Conservation (phyloP, 2,329 filamentous ascomycete species). For the Tolypocladium ophioglossoides region DNA sequence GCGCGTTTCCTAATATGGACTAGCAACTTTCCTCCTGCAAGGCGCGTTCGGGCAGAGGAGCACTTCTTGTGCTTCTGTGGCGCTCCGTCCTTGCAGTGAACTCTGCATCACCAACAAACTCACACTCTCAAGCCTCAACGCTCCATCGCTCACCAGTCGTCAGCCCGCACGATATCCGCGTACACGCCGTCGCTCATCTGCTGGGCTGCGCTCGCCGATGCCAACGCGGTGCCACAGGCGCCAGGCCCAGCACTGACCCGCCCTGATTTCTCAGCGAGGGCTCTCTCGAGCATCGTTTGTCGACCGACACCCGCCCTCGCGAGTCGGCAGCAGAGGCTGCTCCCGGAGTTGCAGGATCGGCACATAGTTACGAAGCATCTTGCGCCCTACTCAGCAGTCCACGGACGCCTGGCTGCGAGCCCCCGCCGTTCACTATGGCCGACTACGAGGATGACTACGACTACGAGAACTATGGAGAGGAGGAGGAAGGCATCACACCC, state of each 20-base stretch:
- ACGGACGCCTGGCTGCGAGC: neutral
- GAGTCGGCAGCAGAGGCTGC: neutral
- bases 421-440: slow-evolving; percentile 29
- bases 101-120: neutral
- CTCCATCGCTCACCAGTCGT: neutral
- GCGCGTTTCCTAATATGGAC: neutral
- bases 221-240: slow-evolving; percentile 21
- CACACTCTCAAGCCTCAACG: neutral
- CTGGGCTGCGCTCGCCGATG: slow-evolving; percentile 17
- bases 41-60: neutral
- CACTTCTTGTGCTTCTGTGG: neutral
- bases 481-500: slow-evolving; percentile 67
- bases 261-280: slow-evolving; percentile 11
- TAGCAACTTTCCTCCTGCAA: neutral
- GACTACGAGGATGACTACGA: slow-evolving; percentile 48
- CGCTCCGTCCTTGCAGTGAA: neutral
- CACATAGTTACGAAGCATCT: neutral
- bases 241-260: slow-evolving; percentile 20
- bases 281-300: neutral
- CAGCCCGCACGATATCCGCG: neutral
- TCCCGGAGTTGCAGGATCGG: neutral
- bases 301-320: neutral
- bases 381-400: too few relatives aligned
- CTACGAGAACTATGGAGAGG: slow-evolving; percentile 62
- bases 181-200: slow-evolving; percentile 8